phyloP scores from a whole-genome alignment of 2,329 filamentous ascomycete genomes.

The Thielaviopsis cerberus region DNA sequence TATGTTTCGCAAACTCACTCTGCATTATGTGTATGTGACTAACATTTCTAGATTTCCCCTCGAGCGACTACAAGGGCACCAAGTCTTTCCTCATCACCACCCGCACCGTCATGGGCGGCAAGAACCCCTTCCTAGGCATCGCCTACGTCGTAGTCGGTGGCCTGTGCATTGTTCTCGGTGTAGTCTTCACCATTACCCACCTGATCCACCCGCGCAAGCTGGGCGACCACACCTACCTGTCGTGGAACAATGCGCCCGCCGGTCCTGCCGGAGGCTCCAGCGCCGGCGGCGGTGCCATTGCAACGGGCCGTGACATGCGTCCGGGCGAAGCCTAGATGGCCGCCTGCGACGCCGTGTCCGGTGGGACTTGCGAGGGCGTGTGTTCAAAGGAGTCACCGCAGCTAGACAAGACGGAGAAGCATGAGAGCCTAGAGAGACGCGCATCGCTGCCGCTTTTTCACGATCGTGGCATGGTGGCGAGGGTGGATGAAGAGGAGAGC shows the following conservation, averaged over 20 bases:
- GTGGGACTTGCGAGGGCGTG: no score
- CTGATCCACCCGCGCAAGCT: constrained; percentile 89
- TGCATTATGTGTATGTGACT: background rate
- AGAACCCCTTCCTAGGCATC: constrained; percentile 89
- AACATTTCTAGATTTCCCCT: constrained; percentile 50
- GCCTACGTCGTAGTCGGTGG: constrained; percentile 89
- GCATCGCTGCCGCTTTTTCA: background rate
- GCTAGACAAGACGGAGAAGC: background rate
- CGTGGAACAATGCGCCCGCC: constrained; percentile 60
- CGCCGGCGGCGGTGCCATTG: constrained; percentile 23
- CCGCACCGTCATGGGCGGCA: constrained; percentile 79
- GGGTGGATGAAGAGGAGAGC: background rate
- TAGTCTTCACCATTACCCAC: constrained; percentile 76
- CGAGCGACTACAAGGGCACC: constrained; percentile 60
- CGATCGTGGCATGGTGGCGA: background rate
- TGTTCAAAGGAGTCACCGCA: background rate
- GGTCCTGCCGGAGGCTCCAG: constrained; percentile 24
- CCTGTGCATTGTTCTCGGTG: constrained; percentile 74
- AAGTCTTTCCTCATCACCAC: constrained; percentile 85
- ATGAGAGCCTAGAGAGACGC: background rate
- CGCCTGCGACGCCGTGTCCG: constrained; percentile 16
- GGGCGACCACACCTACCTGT: constrained; percentile 91
- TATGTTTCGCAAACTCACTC: constrained; percentile 29
- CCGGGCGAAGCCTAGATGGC: constrained; percentile 23
- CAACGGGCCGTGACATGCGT: constrained; percentile 38